Evolutionary conservation across 306 rosid genomes (phyloP).

Genomic region (barrel medic (Medicago truncatula)): MtrunA17r5.0-ANR NC_053045.1:41898001-41898500

Average conservation of each 20-base stretch:
- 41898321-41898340: slow-evolving; percentile 88
- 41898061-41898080: slow-evolving; percentile 94
- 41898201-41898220: slow-evolving; percentile 26
- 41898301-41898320: slow-evolving; percentile 92
- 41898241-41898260: slow-evolving; percentile 53
- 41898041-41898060: slow-evolving; percentile 73
- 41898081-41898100: slow-evolving; percentile 92
- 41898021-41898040: slow-evolving; percentile 46
- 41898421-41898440: background rate
- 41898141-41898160: slow-evolving; percentile 59
- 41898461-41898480: background rate
- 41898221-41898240: slow-evolving; percentile 25
- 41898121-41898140: slow-evolving; percentile 90
- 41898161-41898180: slow-evolving; percentile 53
- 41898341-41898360: slow-evolving; percentile 77
- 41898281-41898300: slow-evolving; percentile 93
- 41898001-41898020: slow-evolving; percentile 44
- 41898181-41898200: slow-evolving; percentile 47
- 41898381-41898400: background rate
- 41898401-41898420: slow-evolving; percentile 23
- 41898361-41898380: slow-evolving; percentile 57
- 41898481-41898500: background rate
- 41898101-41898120: slow-evolving; percentile 99
- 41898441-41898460: background rate
- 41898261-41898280: slow-evolving; percentile 59